phyloP scores from a whole-genome alignment of 2,329 filamentous ascomycete genomes.

The Aureobasidium leucospermi region DNA sequence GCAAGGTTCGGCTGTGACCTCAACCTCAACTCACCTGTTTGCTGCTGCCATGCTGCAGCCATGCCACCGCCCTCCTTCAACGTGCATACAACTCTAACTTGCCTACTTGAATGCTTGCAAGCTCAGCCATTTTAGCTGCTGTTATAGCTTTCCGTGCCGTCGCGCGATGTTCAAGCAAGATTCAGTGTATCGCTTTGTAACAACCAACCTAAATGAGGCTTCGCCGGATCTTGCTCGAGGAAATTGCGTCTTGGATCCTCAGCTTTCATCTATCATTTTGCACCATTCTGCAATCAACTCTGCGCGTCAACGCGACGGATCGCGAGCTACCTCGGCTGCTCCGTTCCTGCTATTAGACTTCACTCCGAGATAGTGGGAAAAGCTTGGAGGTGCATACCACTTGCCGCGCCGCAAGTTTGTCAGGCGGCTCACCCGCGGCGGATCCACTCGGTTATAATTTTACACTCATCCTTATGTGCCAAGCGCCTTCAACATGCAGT shows the following conservation, averaged over 20 bases:
- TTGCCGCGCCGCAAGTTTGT: neutral
- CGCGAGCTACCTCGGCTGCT: neutral
- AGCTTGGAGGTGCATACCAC: neutral
- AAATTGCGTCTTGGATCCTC: slow-evolving; percentile 8
- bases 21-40: slow-evolving; percentile 8
- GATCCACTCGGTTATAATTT: neutral
- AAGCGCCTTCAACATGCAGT: neutral
- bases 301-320: neutral
- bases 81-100: slow-evolving; percentile 11
- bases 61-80: neutral
- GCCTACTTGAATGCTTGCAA: neutral
- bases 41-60: neutral
- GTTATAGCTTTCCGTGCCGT: neutral
- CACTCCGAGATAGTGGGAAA: neutral
- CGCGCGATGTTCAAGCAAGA: neutral
- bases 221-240: neutral
- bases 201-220: neutral
- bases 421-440: slow-evolving; percentile 6
- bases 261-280: slow-evolving; percentile 3
- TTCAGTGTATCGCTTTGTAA: neutral
- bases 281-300: neutral
- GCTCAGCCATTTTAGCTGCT: neutral
- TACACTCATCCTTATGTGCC: neutral
- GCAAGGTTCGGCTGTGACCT: slow-evolving; percentile 11
- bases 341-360: neutral